Percentiles rank a stretch among this genome's conserved stretches.
These are phyloP conservation scores for Cytospora mali DNA, from an alignment of 2,329 filamentous ascomycete genomes.

Conservation along the genomic window DNA sequence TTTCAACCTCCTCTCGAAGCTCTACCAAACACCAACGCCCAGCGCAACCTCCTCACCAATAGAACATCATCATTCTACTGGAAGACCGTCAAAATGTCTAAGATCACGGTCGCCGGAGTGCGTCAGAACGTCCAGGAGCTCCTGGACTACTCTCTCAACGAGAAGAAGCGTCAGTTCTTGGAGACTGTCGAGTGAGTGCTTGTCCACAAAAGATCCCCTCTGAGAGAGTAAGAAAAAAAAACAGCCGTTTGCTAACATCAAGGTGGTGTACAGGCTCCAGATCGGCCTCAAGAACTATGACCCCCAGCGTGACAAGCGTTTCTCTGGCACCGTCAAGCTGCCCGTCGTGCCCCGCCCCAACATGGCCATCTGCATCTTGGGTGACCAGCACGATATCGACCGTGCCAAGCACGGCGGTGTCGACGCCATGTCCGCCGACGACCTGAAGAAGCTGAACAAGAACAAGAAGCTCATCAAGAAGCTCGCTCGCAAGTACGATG, in stretches of 20 bases:
- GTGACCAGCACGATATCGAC: constrained; percentile 95
- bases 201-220: neutral
- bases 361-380: constrained; percentile 81
- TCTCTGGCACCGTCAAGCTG: constrained; percentile 98
- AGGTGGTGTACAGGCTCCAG: constrained; percentile 19
- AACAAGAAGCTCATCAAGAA: constrained; percentile 99
- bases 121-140: constrained; percentile 91
- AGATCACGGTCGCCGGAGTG: constrained; percentile 73
- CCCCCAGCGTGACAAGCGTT: constrained; percentile 99
- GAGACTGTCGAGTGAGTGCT: constrained; percentile 68
- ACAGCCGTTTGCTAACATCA: neutral
- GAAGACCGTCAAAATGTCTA: constrained; percentile 89
- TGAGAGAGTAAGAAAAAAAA: too few relatives aligned
- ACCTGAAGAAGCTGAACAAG: constrained; percentile 99
- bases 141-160: constrained; percentile 87
- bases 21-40: constrained; percentile 15
- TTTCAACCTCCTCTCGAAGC: neutral
- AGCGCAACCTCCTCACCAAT: constrained; percentile 67
- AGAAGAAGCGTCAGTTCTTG: constrained; percentile 98
- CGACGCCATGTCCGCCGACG: constrained; percentile 97
- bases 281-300: constrained; percentile 74
- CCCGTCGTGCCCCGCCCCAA: constrained; percentile 87
- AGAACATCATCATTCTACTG: constrained; percentile 72
- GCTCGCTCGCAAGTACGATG: constrained; percentile 99
- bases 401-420: constrained; percentile 99